Evolutionary conservation across 2,329 filamentous ascomycete species (phyloP).

Genomic region (Colletotrichum magnum): DNA sequence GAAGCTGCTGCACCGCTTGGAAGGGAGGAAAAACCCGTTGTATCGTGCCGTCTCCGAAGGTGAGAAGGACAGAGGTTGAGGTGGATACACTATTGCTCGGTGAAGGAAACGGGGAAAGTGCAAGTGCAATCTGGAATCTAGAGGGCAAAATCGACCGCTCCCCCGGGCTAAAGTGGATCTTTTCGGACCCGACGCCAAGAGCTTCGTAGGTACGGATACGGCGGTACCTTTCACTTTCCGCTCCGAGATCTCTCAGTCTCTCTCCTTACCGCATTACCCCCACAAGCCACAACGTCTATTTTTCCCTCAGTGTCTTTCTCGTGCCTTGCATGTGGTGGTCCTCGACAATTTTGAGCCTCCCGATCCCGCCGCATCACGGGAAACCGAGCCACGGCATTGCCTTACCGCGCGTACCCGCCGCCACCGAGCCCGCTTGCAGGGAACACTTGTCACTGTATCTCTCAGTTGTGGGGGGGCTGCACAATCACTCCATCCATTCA

Average conservation of each 20-base stretch:
- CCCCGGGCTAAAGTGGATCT: slow-evolving; percentile 28
- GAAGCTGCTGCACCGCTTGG: not conserved
- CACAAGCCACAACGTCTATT: slow-evolving; percentile 13
- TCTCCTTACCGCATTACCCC: not conserved
- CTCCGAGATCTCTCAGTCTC: too few species aligned
- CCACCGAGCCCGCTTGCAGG: slow-evolving; percentile 3
- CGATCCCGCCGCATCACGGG: not conserved
- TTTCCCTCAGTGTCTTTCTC: not conserved
- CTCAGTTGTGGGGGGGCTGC: not conserved
- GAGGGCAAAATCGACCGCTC: not conserved
- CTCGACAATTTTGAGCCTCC: not conserved
- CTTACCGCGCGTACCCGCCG: too few species aligned
- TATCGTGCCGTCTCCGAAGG: too few species aligned
- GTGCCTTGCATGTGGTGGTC: too few species aligned
- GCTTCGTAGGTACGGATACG: not conserved
- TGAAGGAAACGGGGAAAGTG: not conserved
- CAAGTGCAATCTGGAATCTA: too few species aligned
- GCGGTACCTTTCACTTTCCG: too few species aligned
- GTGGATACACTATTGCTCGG: not conserved
- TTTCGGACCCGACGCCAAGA: slow-evolving; percentile 2
- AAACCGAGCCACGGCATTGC: too few species aligned
- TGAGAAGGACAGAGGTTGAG: too few species aligned
- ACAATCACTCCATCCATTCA: slow-evolving; percentile 1
- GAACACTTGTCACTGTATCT: not conserved
- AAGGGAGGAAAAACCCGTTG: too few species aligned